These are phyloP conservation scores for Colletotrichum falcatum DNA, from an alignment of 2,329 filamentous ascomycete genomes.

Conservation along the genomic window DNA sequence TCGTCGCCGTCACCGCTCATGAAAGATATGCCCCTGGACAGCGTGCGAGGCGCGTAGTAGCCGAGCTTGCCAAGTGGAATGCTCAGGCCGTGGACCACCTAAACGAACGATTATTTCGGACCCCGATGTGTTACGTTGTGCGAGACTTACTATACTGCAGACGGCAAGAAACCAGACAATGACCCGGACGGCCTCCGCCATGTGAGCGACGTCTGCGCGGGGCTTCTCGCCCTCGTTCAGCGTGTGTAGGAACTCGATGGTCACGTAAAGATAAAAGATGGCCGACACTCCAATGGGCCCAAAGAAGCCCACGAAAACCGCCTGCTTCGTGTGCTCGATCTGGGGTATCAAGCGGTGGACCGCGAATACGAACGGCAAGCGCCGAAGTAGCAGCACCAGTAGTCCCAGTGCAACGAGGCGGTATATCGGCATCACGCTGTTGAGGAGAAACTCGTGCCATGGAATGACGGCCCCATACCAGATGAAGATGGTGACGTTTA, in stretches of 20 bases:
- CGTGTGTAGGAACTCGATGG: slow-evolving; percentile 76
- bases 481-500: slow-evolving; percentile 89
- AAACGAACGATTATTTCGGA: slow-evolving; percentile 36
- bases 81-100: slow-evolving; percentile 84
- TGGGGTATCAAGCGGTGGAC: slow-evolving; percentile 83
- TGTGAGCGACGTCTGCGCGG: slow-evolving; percentile 72
- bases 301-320: slow-evolving; percentile 91
- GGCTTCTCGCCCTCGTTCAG: slow-evolving; percentile 70
- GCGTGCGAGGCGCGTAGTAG: slow-evolving; percentile 71
- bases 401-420: slow-evolving; percentile 80
- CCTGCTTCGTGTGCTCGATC: slow-evolving; percentile 79
- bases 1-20: slow-evolving; percentile 42
- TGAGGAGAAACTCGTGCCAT: slow-evolving; percentile 77
- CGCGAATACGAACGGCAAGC: slow-evolving; percentile 80
- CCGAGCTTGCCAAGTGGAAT: slow-evolving; percentile 80
- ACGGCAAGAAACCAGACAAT: slow-evolving; percentile 90
- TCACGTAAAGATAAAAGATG: slow-evolving; percentile 89
- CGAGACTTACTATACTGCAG: slow-evolving; percentile 79
- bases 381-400: slow-evolving; percentile 80
- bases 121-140: slow-evolving; percentile 8
- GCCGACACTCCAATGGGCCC: slow-evolving; percentile 92
- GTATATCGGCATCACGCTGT: slow-evolving; percentile 77
- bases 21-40: slow-evolving; percentile 54
- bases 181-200: slow-evolving; percentile 75
- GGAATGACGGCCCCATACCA: slow-evolving; percentile 91